A percentile compares a stretch with the other conserved stretches of the same genome.
Evolutionary conservation across 163 green algal species (phyloP).

Genomic region (Volvox carteri): DNA sequence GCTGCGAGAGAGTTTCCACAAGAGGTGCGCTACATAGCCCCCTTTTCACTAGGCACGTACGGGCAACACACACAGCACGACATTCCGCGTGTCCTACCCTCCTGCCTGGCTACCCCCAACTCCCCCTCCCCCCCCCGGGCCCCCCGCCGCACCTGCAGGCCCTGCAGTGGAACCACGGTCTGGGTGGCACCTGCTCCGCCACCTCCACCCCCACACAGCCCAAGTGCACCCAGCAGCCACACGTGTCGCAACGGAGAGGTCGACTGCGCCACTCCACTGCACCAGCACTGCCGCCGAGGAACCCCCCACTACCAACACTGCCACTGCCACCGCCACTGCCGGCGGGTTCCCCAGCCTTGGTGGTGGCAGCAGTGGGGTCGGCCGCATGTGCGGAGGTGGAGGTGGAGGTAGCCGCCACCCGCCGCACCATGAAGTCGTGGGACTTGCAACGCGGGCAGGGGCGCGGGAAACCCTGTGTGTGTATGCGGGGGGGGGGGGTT

Average conservation of each 20-base stretch:
- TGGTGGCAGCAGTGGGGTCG: no score
- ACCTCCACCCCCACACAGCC: slow-evolving; percentile 15
- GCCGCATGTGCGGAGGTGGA: no score
- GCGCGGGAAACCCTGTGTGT: slow-evolving; percentile 37
- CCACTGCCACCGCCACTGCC: no score
- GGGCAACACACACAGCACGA: no score
- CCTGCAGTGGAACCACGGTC: slow-evolving; percentile 46
- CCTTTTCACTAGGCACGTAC: no score
- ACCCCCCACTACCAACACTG: not conserved
- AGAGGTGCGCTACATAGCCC: no score
- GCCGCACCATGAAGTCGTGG: slow-evolving; percentile 9
- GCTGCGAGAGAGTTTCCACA: no score
- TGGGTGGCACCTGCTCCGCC: slow-evolving; percentile 37
- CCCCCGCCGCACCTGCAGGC: slow-evolving; percentile 37
- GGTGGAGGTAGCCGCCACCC: not conserved
- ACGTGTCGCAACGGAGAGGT: slow-evolving; percentile 42
- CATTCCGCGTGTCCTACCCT: no score
- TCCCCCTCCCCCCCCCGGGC: no score
- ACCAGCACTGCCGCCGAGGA: not conserved
- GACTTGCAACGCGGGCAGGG: slow-evolving; percentile 32
- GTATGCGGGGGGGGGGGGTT: not conserved
- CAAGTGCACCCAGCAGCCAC: slow-evolving; percentile 44
- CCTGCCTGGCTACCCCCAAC: no score
- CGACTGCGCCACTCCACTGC: slow-evolving; percentile 33
- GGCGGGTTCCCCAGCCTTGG: no score